phyloP scores from a whole-genome alignment of 345 rosid genomes.

The Gossypium arboreum region DNA sequence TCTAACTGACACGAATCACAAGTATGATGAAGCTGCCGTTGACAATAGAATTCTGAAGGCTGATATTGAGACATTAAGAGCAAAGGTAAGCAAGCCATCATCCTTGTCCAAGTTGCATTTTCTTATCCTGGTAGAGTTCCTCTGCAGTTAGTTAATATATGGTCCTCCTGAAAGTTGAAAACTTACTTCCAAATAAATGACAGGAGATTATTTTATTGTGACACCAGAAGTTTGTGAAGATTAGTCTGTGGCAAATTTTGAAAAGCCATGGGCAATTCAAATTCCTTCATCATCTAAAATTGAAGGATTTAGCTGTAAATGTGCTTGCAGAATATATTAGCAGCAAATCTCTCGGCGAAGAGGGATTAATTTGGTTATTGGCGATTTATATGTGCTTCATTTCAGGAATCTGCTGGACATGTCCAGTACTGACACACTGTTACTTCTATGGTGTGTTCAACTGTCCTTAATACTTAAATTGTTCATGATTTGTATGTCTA shows the following conservation, averaged over 20 bases:
- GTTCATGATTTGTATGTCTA: neutral
- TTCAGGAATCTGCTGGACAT: slow-evolving; percentile 6
- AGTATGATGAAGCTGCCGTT: slow-evolving; percentile 74
- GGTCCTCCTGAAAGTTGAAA: slow-evolving; percentile 5
- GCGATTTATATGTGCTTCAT: slow-evolving; percentile 5
- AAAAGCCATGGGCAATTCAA: neutral
- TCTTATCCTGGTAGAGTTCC: neutral
- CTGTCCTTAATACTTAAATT: neutral
- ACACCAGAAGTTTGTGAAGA: slow-evolving; percentile 5
- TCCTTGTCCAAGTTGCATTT: neutral
- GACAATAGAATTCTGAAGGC: slow-evolving; percentile 91
- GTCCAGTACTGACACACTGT: slow-evolving; percentile 11
- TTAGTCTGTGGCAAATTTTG: slow-evolving; percentile 4
- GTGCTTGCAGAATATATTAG: slow-evolving; percentile 12
- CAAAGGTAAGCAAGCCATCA: slow-evolving; percentile 52
- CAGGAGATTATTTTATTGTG: neutral
- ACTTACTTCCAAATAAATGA: slow-evolving; percentile 3
- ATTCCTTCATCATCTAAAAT: neutral
- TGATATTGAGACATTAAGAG: slow-evolving; percentile 83
- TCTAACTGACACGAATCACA: slow-evolving; percentile 64
- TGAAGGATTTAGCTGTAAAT: slow-evolving; percentile 1
- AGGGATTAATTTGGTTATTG: slow-evolving; percentile 11
- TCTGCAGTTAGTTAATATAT: neutral
- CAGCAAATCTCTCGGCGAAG: neutral
- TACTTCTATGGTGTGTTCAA: slow-evolving; percentile 3